These are phyloP conservation scores for Sclerotinia borealis DNA, from an alignment of 2,329 filamentous ascomycete genomes.

Conservation along the genomic window DNA sequence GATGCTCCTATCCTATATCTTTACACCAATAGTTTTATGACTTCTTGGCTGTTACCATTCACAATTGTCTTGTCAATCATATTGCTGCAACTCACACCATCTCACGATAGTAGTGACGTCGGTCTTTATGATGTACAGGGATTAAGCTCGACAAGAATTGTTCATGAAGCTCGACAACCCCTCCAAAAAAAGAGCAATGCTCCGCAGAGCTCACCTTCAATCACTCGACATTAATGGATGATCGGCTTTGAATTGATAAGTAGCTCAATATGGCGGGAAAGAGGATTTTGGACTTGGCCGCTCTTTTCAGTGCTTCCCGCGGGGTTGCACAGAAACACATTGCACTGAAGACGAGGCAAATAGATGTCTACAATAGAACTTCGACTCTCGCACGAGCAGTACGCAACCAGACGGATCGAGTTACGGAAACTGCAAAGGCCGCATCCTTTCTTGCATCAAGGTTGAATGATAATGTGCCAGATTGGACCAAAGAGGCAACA, in stretches of 20 bases:
- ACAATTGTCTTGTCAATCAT: background rate
- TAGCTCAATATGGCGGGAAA: conserved; percentile 44
- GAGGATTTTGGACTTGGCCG: conserved; percentile 65
- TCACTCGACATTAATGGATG: conserved; percentile 18
- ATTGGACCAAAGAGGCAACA: conserved; percentile 25
- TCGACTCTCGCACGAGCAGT: conserved; percentile 58
- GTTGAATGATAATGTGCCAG: conserved; percentile 43
- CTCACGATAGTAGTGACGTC: background rate
- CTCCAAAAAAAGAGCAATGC: background rate
- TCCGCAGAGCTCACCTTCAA: background rate
- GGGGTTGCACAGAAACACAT: conserved; percentile 59
- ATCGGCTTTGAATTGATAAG: conserved; percentile 1
- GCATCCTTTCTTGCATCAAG: conserved; percentile 52
- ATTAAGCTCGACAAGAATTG: conserved; percentile 5
- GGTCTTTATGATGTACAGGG: background rate
- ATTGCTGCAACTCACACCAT: too few relatives aligned
- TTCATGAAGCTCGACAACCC: background rate
- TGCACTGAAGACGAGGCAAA: conserved; percentile 50
- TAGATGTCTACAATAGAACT: conserved; percentile 57
- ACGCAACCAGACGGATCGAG: conserved; percentile 53
- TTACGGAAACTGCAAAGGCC: conserved; percentile 55
- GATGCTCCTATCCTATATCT: too few relatives aligned
- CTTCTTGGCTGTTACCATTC: background rate
- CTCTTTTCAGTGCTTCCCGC: conserved; percentile 63
- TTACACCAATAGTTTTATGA: background rate